Conservation (phyloP, 495 filamentous ascomycete species). For the Aspergillus sclerotiicarbonarius region DNA sequence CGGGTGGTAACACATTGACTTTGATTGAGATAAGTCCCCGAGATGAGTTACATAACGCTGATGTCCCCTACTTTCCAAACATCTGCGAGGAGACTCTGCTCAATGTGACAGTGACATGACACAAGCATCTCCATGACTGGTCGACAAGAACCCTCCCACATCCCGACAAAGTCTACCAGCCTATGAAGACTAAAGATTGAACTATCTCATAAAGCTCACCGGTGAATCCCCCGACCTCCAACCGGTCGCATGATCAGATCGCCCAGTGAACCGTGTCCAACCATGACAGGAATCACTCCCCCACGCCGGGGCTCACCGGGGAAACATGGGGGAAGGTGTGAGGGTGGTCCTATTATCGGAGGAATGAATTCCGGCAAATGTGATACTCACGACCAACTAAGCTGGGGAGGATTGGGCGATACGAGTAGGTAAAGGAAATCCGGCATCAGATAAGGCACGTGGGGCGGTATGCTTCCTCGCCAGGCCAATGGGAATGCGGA, state of each 20-base stretch:
- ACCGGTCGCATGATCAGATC: neutral
- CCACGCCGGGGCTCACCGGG: constrained; percentile 2
- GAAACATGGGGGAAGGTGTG: neutral
- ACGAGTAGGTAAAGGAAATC: neutral
- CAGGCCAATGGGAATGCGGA: neutral
- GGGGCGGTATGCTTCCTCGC: neutral
- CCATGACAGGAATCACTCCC: neutral
- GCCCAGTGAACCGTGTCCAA: neutral
- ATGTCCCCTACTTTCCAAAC: no score
- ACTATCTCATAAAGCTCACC: no score
- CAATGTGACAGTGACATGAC: no score
- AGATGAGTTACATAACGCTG: no score
- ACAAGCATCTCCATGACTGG: no score
- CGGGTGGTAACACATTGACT: no score
- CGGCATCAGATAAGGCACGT: neutral
- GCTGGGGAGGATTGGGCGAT: neutral
- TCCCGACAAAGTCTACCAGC: no score
- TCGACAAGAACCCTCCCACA: no score
- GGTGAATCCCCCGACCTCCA: no score
- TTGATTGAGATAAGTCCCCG: no score
- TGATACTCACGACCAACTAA: neutral
- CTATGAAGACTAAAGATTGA: no score
- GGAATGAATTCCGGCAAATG: neutral
- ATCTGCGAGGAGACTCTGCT: no score
- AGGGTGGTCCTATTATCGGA: constrained; percentile 2